Conservation (phyloP, 352 stramenopile genomes). For the Phytophthora fragariaefolia region DNA sequence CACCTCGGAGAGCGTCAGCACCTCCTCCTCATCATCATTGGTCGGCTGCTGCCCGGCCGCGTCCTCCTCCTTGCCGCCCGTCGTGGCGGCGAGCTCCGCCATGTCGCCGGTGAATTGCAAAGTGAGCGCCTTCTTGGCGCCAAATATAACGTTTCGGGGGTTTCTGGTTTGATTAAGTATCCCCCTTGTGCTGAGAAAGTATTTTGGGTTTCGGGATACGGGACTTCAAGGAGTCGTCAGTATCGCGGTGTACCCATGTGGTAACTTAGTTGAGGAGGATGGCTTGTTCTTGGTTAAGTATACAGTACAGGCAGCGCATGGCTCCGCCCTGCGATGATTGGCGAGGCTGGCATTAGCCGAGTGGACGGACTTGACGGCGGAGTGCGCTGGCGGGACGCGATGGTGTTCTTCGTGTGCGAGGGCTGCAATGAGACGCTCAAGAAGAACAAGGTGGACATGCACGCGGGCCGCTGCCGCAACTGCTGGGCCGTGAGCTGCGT, state of each 20-base stretch:
- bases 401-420: slow-evolving; percentile 91
- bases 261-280: no score
- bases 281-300: no score
- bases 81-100: background rate
- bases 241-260: no score
- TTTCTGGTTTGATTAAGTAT: no score
- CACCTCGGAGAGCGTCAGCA: slow-evolving; percentile 71
- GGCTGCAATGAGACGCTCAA: slow-evolving; percentile 94
- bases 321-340: no score
- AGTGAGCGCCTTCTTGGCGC: background rate
- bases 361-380: background rate
- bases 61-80: slow-evolving; percentile 24
- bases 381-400: slow-evolving; percentile 14
- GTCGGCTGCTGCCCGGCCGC: background rate
- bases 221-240: no score
- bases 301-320: no score
- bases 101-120: background rate
- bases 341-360: slow-evolving; percentile 11
- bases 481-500: slow-evolving; percentile 94
- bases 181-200: no score
- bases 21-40: slow-evolving; percentile 48
- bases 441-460: slow-evolving; percentile 94
- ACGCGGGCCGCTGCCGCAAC: slow-evolving; percentile 83
- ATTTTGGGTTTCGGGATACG: no score
- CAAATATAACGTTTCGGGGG: background rate